Conservation (phyloP, 73 alveolate species). For the Stentor coeruleus region DNA sequence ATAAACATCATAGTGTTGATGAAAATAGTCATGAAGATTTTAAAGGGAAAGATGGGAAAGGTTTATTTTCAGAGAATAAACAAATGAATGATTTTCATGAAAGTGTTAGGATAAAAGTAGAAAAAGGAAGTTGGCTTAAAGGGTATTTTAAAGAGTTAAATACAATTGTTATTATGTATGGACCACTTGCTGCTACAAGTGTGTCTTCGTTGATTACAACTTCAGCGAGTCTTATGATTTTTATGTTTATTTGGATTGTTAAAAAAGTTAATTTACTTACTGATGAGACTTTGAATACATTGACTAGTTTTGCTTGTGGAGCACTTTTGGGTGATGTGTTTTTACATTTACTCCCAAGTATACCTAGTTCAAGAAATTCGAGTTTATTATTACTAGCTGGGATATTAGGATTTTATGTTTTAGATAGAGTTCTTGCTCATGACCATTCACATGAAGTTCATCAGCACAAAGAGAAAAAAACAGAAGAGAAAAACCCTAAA, state of each 20-base stretch:
- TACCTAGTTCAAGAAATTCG: not conserved
- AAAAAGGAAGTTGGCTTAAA: no score
- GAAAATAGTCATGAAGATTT: no score
- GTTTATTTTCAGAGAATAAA: no score
- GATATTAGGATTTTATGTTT: conserved; percentile 15
- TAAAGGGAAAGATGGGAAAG: no score
- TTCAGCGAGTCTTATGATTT: not conserved
- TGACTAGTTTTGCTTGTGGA: conserved; percentile 22
- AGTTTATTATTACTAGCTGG: conserved; percentile 26
- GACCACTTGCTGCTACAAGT: not conserved
- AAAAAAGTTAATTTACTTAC: not conserved
- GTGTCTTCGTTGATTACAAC: conserved; percentile 12
- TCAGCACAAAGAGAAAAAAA: conserved; percentile 14
- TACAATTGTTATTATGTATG: not conserved
- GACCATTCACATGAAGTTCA: conserved; percentile 23
- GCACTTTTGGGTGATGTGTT: conserved; percentile 22
- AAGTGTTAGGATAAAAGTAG: no score
- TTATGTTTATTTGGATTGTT: conserved; percentile 17
- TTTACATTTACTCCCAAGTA: conserved; percentile 17
- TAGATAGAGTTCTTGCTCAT: conserved; percentile 28
- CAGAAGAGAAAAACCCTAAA: conserved; percentile 15
- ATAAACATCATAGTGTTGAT: no score
- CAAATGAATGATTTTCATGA: no score
- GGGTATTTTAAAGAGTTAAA: no score
- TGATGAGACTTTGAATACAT: conserved; percentile 13